Conservation (phyloP, 257 asterid species). For the Solanum sitiens region DNA sequence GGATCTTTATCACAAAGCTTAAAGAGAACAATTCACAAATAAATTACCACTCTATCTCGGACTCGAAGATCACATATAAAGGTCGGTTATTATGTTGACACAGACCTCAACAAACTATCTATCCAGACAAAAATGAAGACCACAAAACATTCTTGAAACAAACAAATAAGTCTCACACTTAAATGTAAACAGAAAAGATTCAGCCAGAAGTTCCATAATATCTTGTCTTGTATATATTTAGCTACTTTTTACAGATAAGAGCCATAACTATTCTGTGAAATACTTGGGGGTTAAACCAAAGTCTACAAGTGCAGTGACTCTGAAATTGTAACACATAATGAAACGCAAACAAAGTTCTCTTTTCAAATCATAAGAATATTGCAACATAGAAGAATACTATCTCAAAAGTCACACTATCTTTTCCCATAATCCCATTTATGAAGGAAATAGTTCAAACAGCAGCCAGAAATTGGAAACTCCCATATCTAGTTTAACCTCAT, state of each 20-base stretch:
- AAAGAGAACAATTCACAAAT: background rate
- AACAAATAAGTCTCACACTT: background rate
- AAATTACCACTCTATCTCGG: background rate
- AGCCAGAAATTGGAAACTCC: background rate
- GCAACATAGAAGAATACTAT: background rate
- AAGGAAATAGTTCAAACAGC: background rate
- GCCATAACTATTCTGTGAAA: background rate
- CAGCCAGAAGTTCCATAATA: background rate
- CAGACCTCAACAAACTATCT: background rate
- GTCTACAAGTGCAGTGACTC: background rate
- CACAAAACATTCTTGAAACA: background rate
- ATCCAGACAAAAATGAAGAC: background rate
- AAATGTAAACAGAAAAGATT: background rate
- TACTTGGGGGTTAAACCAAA: background rate
- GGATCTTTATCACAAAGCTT: background rate
- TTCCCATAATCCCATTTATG: background rate
- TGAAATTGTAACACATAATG: background rate
- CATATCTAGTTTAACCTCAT: background rate
- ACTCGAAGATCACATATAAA: background rate
- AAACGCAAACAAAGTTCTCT: background rate
- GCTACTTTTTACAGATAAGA: background rate
- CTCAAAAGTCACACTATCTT: background rate
- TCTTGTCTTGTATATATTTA: background rate
- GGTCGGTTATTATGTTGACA: background rate
- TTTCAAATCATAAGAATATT: background rate